Base-by-base conservation (phyloP, 768 basidiomycete genomes). In the Suillus subaureus region DNA sequence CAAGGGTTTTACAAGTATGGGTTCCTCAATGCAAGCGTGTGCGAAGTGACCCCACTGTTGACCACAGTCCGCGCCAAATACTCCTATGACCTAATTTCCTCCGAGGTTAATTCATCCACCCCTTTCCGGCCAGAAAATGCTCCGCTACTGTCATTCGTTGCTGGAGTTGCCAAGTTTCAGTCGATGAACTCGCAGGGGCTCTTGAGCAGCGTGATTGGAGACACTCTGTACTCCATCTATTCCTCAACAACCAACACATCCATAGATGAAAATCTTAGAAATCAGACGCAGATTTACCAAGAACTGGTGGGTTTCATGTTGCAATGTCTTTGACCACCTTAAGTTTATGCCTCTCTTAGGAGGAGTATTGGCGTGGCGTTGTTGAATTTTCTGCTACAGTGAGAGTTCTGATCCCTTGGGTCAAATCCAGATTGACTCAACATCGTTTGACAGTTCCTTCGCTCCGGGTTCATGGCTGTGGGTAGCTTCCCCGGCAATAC, bases 341-440 rank as follows among this genome's bases (percentile, higher is more conserved):
- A 45, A 11, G 6, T 11, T 9, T 35, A 26, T 23, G 12, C 28
- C 21, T 21, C 28, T 28, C 15, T 18, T 52, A 70, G 68, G 70
- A 63, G 54, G 49, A 63, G 7, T 70, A 68, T 23, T 69, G 68
- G 68, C 57, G 55, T 1, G 70, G 70, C 31, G 63, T 71, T 15
- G 40, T 67, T 13, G 71, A 71, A 15, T 71, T 70, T 35, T 55
- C 66, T 28, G 70, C 64, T 28, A 71, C 70, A 15, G 70, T 66
- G 31, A 31, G 56, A n/a, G 21, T 47, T 65, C 7, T 4, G 8
- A 1, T 18, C 8, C 16, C 26, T 11, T 28, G 3, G 2, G 15
- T 28, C 15, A 7, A 4, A 28, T 52, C 16, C 23, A 13, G 8
- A 61, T 61, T 33, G 26, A 42, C 33, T n/a, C 31, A 37, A 26